Percentiles rank a stretch among this genome's conserved stretches.
Evolutionary conservation across 2,329 filamentous ascomycete genomes (phyloP).

Genomic region (Aspergillus sp.): DNA sequence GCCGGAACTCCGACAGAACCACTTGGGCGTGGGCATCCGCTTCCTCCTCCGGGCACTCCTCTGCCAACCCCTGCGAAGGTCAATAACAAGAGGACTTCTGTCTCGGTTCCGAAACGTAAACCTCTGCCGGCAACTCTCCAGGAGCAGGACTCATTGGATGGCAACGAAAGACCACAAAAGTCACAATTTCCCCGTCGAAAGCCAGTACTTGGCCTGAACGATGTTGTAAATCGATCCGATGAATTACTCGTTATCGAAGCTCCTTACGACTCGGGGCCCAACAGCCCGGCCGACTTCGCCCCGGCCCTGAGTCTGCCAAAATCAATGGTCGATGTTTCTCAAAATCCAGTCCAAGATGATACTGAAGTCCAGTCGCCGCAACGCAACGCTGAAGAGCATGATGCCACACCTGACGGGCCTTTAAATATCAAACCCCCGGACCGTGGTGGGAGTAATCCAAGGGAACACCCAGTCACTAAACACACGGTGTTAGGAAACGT

Average conservation of each 20-base stretch:
- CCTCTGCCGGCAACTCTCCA: conserved; percentile 51
- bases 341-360: background rate
- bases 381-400: background rate
- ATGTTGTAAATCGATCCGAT: conserved; percentile 39
- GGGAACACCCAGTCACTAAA: background rate
- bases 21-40: conserved; percentile 77
- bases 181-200: conserved; percentile 54
- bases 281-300: conserved; percentile 31
- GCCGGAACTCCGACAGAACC: conserved; percentile 61
- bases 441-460: background rate
- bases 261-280: conserved; percentile 59
- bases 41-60: conserved; percentile 78
- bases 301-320: conserved; percentile 17
- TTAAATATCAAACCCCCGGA: background rate
- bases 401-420: background rate
- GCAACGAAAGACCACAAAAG: conserved; percentile 39
- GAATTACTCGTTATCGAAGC: conserved; percentile 67
- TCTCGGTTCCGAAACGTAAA: conserved; percentile 65
- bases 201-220: conserved; percentile 31
- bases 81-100: conserved; percentile 56
- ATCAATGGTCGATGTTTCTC: conserved; percentile 1
- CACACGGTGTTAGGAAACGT: background rate
- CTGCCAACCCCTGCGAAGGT: conserved; percentile 68
- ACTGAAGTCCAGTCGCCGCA: background rate
- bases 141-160: conserved; percentile 27